Evolutionary conservation across 768 basidiomycete genomes (phyloP), one percentile per base, ranked within the genome.

Genomic region (Mrakia frigida): DNA sequence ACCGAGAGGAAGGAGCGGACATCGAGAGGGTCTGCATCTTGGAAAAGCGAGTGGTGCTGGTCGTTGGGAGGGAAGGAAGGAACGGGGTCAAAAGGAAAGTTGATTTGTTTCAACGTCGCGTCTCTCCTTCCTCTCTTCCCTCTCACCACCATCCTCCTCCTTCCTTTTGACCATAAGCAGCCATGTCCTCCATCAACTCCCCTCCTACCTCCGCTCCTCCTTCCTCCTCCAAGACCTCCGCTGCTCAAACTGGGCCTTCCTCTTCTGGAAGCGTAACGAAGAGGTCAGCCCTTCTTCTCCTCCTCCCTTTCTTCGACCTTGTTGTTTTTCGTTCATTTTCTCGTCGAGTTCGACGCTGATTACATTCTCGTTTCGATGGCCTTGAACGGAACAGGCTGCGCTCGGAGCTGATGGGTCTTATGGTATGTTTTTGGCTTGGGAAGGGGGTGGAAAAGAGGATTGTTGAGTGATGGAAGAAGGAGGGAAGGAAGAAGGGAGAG

Each of bases 361-460:
- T n/a, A 23, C 3, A 6, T 43, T 46, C 39, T 31, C 28, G 6
- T 33, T 41, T 46, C 39, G 68, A 21, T 6, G 0, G 9, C 2
- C 6, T 65, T 14, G 63, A 39, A 2, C 37, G n/a, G 5, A 33
- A 3, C 14, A 82, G 92, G 70, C 86, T 94, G 78, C 88, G 89
- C 79, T 93, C 87, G 80, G 92, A 94, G 85, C 87, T 94, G 35
- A 93, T 94, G 92, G 89, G 90, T 31, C 86, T 94, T 74, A 92
- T 94, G 92, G 92, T 92, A 77, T 79, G 89, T 79, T 59, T 78
- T 65, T 16, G 70, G 31, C 37, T 28, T 52, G 6, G 2, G 25
- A 37, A 37, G n/a, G 28, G 21, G 41, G 37, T 50, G 46, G 21
- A 50, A 50, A 21, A 46, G n/a, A 53, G 39, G 14, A 13, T 23